Percentiles rank a stretch among this genome's conserved stretches.
Evolutionary conservation across 352 stramenopile genomes (phyloP).

Genomic region (Globisporangium cederbergense): DNA sequence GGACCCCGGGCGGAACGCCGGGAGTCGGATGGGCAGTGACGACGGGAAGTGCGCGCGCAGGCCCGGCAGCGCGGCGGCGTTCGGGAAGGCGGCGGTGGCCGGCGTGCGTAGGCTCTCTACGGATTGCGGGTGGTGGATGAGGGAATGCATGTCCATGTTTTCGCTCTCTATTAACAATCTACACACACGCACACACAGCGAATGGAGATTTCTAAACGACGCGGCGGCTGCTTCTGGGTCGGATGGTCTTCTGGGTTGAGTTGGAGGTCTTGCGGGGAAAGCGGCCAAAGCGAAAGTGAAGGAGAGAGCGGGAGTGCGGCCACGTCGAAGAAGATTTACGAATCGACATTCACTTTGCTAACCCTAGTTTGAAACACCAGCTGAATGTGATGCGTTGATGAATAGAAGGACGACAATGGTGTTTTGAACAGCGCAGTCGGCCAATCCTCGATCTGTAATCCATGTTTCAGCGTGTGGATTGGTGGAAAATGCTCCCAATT

Average conservation of each 20-base stretch:
- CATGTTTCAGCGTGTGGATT: neutral
- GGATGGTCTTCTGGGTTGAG: neutral
- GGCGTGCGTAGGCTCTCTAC: constrained; percentile 18
- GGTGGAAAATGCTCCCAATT: neutral
- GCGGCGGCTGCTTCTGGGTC: neutral
- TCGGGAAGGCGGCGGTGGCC: constrained; percentile 21
- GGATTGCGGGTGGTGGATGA: constrained; percentile 43
- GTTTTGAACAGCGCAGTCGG: neutral
- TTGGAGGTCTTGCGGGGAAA: neutral
- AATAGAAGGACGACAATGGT: neutral
- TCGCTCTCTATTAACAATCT: constrained; percentile 11
- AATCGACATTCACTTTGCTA: neutral
- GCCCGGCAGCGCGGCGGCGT: constrained; percentile 25
- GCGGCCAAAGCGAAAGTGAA: constrained; percentile 11
- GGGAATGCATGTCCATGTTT: constrained; percentile 73
- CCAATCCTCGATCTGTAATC: too few species aligned
- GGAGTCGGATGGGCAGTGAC: constrained; percentile 40
- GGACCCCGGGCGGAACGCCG: constrained; percentile 24
- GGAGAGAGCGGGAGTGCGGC: neutral
- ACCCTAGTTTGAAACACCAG: neutral
- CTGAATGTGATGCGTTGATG: neutral
- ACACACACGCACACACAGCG: neutral
- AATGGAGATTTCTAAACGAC: neutral
- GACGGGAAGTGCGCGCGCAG: constrained; percentile 40
- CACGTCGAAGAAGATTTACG: constrained; percentile 1